These are phyloP conservation scores for Hypholoma sublateritium DNA, from an alignment of 768 basidiomycete genomes.

Conservation along the genomic window DNA sequence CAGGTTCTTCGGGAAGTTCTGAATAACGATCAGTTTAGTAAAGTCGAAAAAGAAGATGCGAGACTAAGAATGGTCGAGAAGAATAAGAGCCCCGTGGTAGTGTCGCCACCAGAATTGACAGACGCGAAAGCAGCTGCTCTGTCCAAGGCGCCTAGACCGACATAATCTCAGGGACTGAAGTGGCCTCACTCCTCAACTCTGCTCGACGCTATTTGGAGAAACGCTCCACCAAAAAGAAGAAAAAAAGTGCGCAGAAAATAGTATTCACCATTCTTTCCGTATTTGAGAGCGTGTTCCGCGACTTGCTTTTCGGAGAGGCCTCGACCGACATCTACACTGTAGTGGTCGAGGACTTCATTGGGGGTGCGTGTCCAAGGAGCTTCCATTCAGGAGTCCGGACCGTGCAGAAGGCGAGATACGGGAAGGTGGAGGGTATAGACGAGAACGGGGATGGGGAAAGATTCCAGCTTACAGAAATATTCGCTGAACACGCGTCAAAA, in stretches of 20 bases:
- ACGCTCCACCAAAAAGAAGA: neutral
- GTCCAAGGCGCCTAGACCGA: too few species aligned
- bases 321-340: slow-evolving; percentile 55
- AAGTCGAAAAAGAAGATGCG: neutral
- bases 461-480: neutral
- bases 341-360: slow-evolving; percentile 70
- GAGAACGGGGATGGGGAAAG: slow-evolving; percentile 1
- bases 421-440: slow-evolving; percentile 15
- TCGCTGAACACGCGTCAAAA: slow-evolving; percentile 17
- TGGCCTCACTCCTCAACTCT: too few species aligned
- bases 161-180: too few species aligned
- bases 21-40: slow-evolving; percentile 5
- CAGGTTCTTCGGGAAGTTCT: slow-evolving; percentile 92
- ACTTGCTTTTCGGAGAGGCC: slow-evolving; percentile 73
- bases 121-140: too few species aligned
- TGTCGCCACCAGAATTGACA: too few species aligned
- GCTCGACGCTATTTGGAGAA: neutral
- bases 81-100: too few species aligned
- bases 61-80: neutral
- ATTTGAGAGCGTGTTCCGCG: slow-evolving; percentile 69
- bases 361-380: slow-evolving; percentile 78
- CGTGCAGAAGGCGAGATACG: slow-evolving; percentile 10
- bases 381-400: slow-evolving; percentile 46
- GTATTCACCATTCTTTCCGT: slow-evolving; percentile 83
- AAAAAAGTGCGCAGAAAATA: neutral